Conservation (phyloP, 2,329 filamentous ascomycete species). For the Fusarium subtropicale region DNA sequence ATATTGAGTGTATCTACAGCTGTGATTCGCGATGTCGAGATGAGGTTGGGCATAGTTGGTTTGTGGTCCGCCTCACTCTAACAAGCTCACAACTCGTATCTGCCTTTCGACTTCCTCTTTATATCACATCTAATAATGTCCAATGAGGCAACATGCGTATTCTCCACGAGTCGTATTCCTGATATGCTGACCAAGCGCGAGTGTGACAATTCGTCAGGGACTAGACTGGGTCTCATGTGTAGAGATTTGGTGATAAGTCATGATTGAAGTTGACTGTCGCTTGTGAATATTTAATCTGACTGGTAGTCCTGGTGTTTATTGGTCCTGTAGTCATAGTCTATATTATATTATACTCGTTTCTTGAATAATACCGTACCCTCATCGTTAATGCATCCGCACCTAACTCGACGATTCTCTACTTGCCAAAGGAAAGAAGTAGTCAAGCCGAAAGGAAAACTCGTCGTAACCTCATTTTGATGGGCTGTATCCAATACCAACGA, state of each 20-base stretch:
- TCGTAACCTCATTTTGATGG: no score
- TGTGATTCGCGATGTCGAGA: constrained; percentile 7
- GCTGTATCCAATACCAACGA: no score
- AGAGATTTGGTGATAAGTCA: constrained; percentile 13
- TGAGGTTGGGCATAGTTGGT: background rate
- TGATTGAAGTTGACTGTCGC: background rate
- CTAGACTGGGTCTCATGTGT: constrained; percentile 17
- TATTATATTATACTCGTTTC: background rate
- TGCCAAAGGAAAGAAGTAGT: background rate
- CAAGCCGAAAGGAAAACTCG: background rate
- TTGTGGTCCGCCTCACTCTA: constrained; percentile 35
- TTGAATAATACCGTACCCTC: background rate
- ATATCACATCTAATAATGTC: constrained; percentile 11
- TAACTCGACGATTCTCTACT: background rate
- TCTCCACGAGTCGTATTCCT: background rate
- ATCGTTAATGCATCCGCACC: background rate
- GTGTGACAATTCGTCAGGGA: constrained; percentile 16
- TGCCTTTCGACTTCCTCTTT: background rate
- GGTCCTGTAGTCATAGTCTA: background rate
- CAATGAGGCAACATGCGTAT: background rate
- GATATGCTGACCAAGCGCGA: constrained; percentile 15
- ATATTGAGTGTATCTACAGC: background rate
- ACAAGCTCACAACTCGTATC: background rate
- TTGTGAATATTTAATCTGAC: background rate
- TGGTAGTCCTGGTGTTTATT: background rate